Base-by-base conservation (phyloP, 441 rosid species). In the Populus hybrid region DNA sequence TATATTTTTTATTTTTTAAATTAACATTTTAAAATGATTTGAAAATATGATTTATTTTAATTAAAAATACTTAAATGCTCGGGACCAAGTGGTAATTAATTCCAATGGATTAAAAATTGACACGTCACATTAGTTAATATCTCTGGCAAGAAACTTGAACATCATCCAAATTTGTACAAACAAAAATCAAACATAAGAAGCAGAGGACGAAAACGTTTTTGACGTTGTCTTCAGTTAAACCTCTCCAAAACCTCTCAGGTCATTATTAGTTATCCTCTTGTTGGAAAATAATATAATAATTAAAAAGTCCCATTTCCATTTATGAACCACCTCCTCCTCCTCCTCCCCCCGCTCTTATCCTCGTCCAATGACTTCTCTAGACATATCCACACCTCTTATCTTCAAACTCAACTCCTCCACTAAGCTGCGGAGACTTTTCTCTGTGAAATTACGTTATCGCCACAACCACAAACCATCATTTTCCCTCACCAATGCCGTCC, bases 401-500 rank as follows among this genome's bases (percentile, higher is more conserved):
- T 83, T 87, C 87, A 85, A 87, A 21, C 85, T 88, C 74, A 69
- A 71, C 72, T 82, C 93, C 64, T 82, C 92, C 30, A 78, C 90
- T 35, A 76, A 70, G 72, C 83, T 84, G 8, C 59, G 77, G 80
- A 79, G 80, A 67, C 78, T 88, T 82, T 84, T 86, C 83, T 61
- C 77, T 10, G 28, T 82, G 70, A 77, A 86, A 35, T 64, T 66
- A 74, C 79, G 87, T 40, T 75, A 46, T 78, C 77, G 59, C 11
- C 71, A 16, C 76, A 63, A 34, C 66, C 16, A 69, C 36, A 67
- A 20, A 14, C 73, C 46, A 20, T 30, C 87, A 28, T 73, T 87
- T 65, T 81, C 84, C 69, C 75, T 85, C 23, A 26, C 78, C 64
- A 84, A 77, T 69, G 88, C 92, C 65, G 77, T 87, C 75, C 83